These are phyloP conservation scores for Fusarium xyrophilum DNA, from an alignment of 2,329 filamentous ascomycete species.

Conservation along the genomic window DNA sequence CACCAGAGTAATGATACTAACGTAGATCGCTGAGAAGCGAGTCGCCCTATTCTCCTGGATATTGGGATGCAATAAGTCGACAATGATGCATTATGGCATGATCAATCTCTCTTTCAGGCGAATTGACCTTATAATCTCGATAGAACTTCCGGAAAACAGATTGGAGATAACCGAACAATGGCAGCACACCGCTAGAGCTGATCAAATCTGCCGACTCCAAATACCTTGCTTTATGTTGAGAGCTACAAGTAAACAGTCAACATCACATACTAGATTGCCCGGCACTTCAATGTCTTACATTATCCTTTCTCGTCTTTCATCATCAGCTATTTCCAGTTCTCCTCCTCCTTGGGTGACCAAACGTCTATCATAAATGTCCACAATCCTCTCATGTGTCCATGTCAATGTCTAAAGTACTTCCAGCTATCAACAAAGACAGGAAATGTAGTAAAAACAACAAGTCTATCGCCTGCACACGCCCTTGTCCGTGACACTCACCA, in stretches of 20 bases:
- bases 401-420: constrained; percentile 35
- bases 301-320: background rate
- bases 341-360: constrained; percentile 28
- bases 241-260: background rate
- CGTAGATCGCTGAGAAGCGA: background rate
- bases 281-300: background rate
- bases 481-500: constrained; percentile 6
- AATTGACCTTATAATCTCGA: background rate
- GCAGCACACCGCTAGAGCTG: background rate
- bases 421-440: constrained; percentile 25
- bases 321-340: background rate
- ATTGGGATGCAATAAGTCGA: background rate
- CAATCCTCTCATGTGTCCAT: constrained; percentile 24
- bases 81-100: background rate
- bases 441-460: constrained; percentile 10
- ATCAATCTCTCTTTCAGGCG: background rate
- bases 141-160: background rate
- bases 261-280: background rate
- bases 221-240: background rate
- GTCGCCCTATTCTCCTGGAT: background rate
- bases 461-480: constrained; percentile 28
- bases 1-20: background rate
- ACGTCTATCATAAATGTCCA: constrained; percentile 37
- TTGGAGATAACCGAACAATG: background rate
- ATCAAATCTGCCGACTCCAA: background rate